phyloP scores from a whole-genome alignment of 2,329 filamentous ascomycete species.

The Scedosporium aurantiacum region DNA sequence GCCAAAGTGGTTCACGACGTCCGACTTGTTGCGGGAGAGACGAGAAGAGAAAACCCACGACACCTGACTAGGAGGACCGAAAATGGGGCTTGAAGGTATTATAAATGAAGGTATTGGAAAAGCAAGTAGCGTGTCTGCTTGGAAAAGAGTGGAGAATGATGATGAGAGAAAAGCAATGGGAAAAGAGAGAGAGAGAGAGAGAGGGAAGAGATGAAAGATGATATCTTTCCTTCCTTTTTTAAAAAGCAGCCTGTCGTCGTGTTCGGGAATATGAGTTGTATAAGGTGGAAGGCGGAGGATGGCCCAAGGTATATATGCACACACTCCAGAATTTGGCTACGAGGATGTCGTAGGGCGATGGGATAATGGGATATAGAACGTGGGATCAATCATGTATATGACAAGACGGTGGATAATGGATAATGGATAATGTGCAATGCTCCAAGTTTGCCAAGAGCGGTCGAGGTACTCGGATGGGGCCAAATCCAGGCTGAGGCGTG shows the following conservation, averaged over 20 bases:
- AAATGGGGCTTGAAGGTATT: neutral
- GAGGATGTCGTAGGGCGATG: neutral
- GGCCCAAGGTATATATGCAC: conserved; percentile 3
- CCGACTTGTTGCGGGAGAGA: neutral
- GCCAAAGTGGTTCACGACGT: neutral
- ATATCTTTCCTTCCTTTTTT: neutral
- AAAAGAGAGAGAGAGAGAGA: neutral
- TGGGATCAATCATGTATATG: neutral
- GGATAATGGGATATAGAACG: neutral
- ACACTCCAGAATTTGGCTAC: neutral
- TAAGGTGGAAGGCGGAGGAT: neutral
- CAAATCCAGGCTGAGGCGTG: neutral
- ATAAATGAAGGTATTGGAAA: neutral
- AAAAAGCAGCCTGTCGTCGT: neutral
- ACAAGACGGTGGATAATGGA: neutral
- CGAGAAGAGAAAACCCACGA: neutral
- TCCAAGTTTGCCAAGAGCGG: no score
- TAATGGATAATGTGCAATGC: neutral
- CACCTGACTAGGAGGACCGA: neutral
- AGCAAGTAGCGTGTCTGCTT: neutral
- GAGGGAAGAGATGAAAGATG: neutral
- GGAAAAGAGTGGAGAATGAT: neutral
- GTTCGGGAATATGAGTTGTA: neutral
- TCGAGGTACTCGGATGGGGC: neutral
- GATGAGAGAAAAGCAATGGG: neutral